phyloP scores from a whole-genome alignment of 2,329 filamentous ascomycete species.

The Penicillium sp. region DNA sequence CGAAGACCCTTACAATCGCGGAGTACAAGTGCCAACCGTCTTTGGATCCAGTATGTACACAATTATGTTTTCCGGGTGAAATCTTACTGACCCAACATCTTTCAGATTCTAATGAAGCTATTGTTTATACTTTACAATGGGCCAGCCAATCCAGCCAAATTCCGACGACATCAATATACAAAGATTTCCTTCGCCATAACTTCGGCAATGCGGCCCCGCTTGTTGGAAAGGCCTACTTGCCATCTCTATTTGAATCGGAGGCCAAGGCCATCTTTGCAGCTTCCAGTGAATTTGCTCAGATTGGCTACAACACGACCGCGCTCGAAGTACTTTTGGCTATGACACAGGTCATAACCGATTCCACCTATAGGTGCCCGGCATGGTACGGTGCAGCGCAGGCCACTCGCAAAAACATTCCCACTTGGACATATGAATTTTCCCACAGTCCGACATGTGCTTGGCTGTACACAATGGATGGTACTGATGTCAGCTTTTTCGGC shows the following conservation, averaged over 20 bases:
- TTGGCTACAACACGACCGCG: neutral
- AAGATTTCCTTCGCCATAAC: conserved; percentile 17
- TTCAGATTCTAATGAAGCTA: neutral
- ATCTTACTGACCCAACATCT: neutral
- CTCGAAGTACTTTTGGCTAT: conserved; percentile 18
- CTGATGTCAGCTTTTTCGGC: neutral
- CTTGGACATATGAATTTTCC: conserved; percentile 24
- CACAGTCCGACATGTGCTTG: conserved; percentile 23
- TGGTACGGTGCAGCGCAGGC: conserved; percentile 12
- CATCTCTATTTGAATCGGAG: conserved; percentile 10
- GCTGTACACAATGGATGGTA: conserved; percentile 11
- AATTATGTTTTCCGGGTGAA: neutral
- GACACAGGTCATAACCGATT: conserved; percentile 12
- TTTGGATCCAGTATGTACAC: conserved; percentile 24
- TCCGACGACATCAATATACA: conserved; percentile 13
- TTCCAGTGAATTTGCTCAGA: neutral
- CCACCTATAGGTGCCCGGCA: conserved; percentile 17
- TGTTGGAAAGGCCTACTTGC: conserved; percentile 16
- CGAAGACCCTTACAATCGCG: conserved; percentile 15
- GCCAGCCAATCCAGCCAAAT: neutral
- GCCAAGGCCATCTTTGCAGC: neutral
- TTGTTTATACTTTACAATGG: neutral
- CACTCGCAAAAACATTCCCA: conserved; percentile 13
- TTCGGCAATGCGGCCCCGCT: conserved; percentile 17
- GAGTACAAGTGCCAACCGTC: conserved; percentile 20